Percentiles rank a stretch among this genome's conserved stretches.
Evolutionary conservation across 1,139 yeast species (phyloP).

Genomic region (Kodamaea arcana): DNA sequence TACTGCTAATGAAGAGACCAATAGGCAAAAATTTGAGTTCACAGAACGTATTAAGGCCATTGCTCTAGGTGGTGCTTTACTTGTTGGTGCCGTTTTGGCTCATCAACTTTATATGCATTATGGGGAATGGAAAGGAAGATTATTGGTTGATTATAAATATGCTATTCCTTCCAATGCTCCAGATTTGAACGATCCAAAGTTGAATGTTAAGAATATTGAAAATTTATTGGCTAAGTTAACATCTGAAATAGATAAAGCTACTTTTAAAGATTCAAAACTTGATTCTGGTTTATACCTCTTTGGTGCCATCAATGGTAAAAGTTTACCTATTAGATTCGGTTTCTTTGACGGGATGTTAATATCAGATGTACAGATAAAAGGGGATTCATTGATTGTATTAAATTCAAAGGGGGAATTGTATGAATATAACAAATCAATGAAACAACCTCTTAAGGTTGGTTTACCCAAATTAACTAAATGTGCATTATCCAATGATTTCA

Average conservation of each 20-base stretch:
- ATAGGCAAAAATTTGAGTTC: constrained; percentile 23
- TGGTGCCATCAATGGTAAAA: constrained; percentile 32
- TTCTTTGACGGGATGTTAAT: constrained; percentile 62
- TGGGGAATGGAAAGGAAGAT: constrained; percentile 28
- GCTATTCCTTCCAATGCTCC: constrained; percentile 25
- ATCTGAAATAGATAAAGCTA: constrained; percentile 33
- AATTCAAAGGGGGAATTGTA: constrained; percentile 70
- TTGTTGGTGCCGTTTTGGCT: constrained; percentile 31
- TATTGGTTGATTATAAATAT: constrained; percentile 26
- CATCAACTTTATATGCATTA: constrained; percentile 44
- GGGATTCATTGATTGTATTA: constrained; percentile 55
- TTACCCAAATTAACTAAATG: constrained; percentile 50
- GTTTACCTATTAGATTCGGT: constrained; percentile 56
- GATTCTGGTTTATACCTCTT: constrained; percentile 36
- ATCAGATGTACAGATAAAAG: constrained; percentile 51
- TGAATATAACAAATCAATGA: constrained; percentile 52
- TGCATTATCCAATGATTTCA: constrained; percentile 48
- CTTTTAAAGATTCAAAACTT: constrained; percentile 23
- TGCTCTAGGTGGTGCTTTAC: constrained; percentile 25
- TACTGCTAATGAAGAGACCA: constrained; percentile 18
- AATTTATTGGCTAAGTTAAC: constrained; percentile 22
- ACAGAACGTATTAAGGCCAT: constrained; percentile 36
- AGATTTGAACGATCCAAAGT: constrained; percentile 26
- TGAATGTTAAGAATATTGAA: constrained; percentile 24
- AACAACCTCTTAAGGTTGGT: constrained; percentile 21